phyloP scores from a whole-genome alignment of 352 stramenopile species.

The Phytophthora foliorum region DNA sequence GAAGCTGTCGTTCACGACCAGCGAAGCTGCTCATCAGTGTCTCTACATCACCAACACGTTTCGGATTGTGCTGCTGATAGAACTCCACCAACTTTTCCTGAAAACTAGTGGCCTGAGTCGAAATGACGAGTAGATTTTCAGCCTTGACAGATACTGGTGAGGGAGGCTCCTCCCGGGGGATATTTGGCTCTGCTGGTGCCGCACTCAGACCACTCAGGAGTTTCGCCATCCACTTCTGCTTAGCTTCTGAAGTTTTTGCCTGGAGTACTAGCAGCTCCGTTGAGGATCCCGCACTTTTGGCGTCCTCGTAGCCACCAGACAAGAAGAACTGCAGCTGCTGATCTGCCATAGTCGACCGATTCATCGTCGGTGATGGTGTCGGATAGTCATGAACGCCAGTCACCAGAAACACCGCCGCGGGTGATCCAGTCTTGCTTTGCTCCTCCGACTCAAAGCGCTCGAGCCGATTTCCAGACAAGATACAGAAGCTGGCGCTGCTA shows the following conservation, averaged over 20 bases:
- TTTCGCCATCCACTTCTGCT: conserved; percentile 65
- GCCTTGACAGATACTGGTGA: background rate
- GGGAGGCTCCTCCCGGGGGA: background rate
- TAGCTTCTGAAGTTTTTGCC: conserved; percentile 50
- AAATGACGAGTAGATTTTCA: conserved; percentile 3
- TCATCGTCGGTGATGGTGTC: conserved; percentile 41
- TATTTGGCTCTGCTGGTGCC: conserved; percentile 12
- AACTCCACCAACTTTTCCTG: conserved; percentile 80
- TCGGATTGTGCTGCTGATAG: conserved; percentile 92
- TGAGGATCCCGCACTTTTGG: background rate
- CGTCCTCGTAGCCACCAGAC: conserved; percentile 28
- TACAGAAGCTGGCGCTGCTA: conserved; percentile 42
- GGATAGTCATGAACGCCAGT: conserved; percentile 57
- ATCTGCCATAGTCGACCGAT: conserved; percentile 10
- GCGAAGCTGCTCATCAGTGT: conserved; percentile 69
- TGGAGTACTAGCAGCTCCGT: conserved; percentile 48
- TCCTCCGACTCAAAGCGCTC: conserved; percentile 55
- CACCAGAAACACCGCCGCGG: conserved; percentile 51
- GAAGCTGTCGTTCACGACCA: conserved; percentile 64
- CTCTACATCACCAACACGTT: conserved; percentile 89
- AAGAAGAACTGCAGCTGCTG: conserved; percentile 40
- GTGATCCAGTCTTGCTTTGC: conserved; percentile 48
- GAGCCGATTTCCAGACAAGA: conserved; percentile 66
- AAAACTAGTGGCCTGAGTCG: conserved; percentile 38
- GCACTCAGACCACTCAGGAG: conserved; percentile 55